Percentiles rank a stretch among this genome's conserved stretches.
Evolutionary conservation across 2,329 filamentous ascomycete species (phyloP).

Genomic region (Akanthomyces muscarius): DNA sequence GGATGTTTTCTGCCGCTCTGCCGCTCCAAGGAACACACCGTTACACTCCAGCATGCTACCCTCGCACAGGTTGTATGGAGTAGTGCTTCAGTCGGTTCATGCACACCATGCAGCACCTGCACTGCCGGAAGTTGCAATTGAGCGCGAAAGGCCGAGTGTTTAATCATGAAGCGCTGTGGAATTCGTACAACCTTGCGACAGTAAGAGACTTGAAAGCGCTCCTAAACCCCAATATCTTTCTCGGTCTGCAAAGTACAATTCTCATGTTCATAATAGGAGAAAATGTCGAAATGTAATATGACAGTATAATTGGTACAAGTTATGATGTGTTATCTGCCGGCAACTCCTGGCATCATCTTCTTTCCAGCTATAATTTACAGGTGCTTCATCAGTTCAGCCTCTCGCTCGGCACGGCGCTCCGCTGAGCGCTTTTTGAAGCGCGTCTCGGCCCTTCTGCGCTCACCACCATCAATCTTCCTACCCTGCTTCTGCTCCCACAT

Average conservation of each 20-base stretch:
- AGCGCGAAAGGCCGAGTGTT: neutral
- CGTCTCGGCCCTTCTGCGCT: constrained; percentile 81
- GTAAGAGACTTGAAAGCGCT: no score
- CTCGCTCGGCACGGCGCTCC: constrained; percentile 67
- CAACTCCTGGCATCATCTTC: neutral
- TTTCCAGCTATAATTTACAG: constrained; percentile 25
- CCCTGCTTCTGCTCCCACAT: constrained; percentile 90
- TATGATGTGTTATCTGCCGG: neutral
- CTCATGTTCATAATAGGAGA: no score
- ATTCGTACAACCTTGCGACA: no score
- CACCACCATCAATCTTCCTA: constrained; percentile 92
- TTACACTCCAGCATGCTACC: neutral
- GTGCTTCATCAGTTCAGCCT: constrained; percentile 35
- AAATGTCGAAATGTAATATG: neutral
- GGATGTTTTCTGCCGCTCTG: neutral
- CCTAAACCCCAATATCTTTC: no score
- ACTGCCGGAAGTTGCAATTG: neutral
- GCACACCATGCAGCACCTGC: neutral
- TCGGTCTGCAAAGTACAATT: neutral
- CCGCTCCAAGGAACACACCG: neutral
- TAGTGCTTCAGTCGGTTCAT: neutral
- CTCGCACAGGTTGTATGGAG: neutral
- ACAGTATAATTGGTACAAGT: constrained; percentile 15
- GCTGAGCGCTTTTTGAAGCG: constrained; percentile 79
- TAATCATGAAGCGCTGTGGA: neutral